phyloP scores from a whole-genome alignment of 768 basidiomycete species.

The Lentinus tigrinus region DNA sequence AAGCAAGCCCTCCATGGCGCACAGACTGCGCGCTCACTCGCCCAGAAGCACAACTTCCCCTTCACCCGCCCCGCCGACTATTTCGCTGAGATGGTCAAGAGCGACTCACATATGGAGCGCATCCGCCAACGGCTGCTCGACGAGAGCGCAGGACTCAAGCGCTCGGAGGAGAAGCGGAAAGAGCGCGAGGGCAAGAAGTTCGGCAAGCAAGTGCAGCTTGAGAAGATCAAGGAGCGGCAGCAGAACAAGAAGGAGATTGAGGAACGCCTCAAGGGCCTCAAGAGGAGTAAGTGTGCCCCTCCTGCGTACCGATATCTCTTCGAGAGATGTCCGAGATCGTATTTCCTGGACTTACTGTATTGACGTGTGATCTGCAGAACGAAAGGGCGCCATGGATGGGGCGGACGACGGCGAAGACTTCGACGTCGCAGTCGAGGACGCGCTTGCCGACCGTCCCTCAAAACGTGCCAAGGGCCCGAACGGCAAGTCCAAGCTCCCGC shows the following conservation, averaged over 20 bases:
- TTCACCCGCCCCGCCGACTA: conserved; percentile 93
- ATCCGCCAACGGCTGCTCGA: conserved; percentile 88
- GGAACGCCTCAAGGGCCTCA: conserved; percentile 80
- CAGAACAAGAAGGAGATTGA: conserved; percentile 89
- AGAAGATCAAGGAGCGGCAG: conserved; percentile 90
- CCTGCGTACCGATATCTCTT: background rate
- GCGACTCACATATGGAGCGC: conserved; percentile 96
- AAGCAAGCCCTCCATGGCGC: conserved; percentile 90
- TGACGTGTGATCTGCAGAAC: conserved; percentile 49
- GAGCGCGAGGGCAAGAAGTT: conserved; percentile 97
- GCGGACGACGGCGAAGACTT: conserved; percentile 69
- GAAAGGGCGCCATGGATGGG: conserved; percentile 77
- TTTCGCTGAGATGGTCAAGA: conserved; percentile 99
- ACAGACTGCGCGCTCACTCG: conserved; percentile 72
- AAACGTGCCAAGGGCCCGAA: conserved; percentile 45
- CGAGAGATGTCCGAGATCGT: no score
- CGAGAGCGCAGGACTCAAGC: conserved; percentile 85
- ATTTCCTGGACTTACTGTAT: no score
- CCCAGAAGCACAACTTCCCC: conserved; percentile 73
- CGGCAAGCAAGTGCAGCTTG: conserved; percentile 95
- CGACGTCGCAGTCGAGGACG: conserved; percentile 89
- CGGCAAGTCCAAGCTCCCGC: conserved; percentile 42
- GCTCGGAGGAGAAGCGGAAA: conserved; percentile 85
- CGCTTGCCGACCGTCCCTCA: conserved; percentile 70
- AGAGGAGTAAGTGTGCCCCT: conserved; percentile 73